phyloP scores from a whole-genome alignment of 2,329 filamentous ascomycete species.

The Coleophoma cylindrospora region DNA sequence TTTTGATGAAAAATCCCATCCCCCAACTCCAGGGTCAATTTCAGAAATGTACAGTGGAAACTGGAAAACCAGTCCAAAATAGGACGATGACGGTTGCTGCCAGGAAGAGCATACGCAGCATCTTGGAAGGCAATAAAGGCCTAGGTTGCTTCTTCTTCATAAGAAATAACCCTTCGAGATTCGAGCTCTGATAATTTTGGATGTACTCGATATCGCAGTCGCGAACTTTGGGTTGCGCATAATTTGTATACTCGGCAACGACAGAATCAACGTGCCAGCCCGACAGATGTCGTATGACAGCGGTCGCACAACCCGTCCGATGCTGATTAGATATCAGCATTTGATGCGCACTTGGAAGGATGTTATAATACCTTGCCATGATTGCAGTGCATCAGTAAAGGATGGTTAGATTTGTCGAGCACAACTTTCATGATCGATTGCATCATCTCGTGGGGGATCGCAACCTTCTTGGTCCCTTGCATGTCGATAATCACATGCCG shows the following conservation, averaged over 20 bases:
- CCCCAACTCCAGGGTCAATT: not conserved
- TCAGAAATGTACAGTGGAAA: not conserved
- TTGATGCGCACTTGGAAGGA: too few relatives aligned
- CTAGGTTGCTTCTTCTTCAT: not conserved
- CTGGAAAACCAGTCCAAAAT: not conserved
- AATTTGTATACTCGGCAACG: constrained; percentile 69
- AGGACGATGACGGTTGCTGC: not conserved
- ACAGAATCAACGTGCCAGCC: constrained; percentile 60
- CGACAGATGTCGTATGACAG: constrained; percentile 67
- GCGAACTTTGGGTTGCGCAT: constrained; percentile 54
- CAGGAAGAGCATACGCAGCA: not conserved
- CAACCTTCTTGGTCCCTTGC: constrained; percentile 81
- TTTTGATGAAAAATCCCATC: too few relatives aligned
- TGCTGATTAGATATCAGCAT: constrained; percentile 45
- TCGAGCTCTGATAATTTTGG: constrained; percentile 38
- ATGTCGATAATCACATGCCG: constrained; percentile 72
- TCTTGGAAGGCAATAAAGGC: not conserved
- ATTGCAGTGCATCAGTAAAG: constrained; percentile 86
- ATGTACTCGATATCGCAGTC: constrained; percentile 58
- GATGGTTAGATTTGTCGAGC: constrained; percentile 69
- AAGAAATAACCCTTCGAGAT: constrained; percentile 31
- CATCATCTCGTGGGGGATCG: constrained; percentile 64
- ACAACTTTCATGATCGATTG: constrained; percentile 65
- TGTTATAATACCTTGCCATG: constrained; percentile 63
- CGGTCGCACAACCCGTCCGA: constrained; percentile 85